These are phyloP conservation scores for Pseudogymnoascus sp. DNA, from an alignment of 2,329 filamentous ascomycete species.

Conservation along the genomic window DNA sequence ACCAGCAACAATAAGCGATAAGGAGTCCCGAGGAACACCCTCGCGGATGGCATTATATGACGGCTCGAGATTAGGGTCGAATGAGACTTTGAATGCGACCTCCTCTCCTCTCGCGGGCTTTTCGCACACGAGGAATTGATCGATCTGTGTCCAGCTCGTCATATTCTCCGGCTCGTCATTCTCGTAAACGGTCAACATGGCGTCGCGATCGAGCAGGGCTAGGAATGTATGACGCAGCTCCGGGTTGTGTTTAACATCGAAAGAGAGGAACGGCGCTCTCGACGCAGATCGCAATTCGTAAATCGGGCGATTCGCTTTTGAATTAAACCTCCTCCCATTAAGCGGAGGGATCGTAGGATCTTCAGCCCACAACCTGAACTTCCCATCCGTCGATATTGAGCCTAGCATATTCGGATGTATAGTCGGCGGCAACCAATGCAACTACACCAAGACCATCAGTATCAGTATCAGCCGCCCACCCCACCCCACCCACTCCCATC, in stretches of 20 bases:
- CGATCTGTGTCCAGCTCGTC: conserved; percentile 66
- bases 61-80: conserved; percentile 80
- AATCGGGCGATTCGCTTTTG: conserved; percentile 58
- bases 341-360: conserved; percentile 71
- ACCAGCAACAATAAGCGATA: conserved; percentile 77
- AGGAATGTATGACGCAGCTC: conserved; percentile 76
- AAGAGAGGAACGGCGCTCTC: conserved; percentile 57
- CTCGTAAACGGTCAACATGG: conserved; percentile 72
- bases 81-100: conserved; percentile 76
- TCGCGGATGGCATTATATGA: conserved; percentile 71
- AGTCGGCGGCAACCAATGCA: conserved; percentile 89
- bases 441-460: conserved; percentile 40
- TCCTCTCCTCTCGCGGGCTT: conserved; percentile 75
- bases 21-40: conserved; percentile 70
- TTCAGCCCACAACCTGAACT: conserved; percentile 89
- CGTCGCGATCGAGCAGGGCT: conserved; percentile 77
- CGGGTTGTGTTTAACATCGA: conserved; percentile 78
- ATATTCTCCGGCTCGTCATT: conserved; percentile 79
- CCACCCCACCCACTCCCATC: conserved; percentile 11
- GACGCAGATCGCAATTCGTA: conserved; percentile 25
- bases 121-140: conserved; percentile 67
- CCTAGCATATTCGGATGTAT: conserved; percentile 80
- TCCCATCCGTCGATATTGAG: conserved; percentile 82
- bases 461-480: neutral
- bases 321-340: conserved; percentile 73